These are phyloP conservation scores for Oryza brachyantha DNA, from an alignment of 176 grass and related monocot species.

Conservation along the genomic window DNA sequence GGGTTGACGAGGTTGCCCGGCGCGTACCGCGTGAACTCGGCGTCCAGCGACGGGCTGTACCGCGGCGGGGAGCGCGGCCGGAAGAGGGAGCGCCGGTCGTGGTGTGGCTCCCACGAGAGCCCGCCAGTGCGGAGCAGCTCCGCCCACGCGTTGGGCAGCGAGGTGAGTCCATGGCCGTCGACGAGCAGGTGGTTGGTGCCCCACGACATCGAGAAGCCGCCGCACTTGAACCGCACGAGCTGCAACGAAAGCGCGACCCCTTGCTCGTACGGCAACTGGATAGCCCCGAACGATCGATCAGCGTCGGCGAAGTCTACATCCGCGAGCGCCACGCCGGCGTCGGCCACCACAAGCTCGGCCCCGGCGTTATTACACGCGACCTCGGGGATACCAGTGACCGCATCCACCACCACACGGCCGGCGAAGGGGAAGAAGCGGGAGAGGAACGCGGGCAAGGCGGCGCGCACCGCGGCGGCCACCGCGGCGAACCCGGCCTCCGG, in stretches of 20 bases:
- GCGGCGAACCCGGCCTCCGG: constrained; percentile 23
- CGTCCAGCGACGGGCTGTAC: constrained; percentile 33
- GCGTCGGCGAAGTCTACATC: constrained; percentile 53
- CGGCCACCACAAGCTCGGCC: constrained; percentile 64
- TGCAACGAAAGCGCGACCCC: constrained; percentile 68
- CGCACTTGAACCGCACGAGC: constrained; percentile 63
- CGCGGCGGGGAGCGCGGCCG: constrained; percentile 32
- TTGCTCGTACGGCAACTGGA: constrained; percentile 40
- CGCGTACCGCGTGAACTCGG: constrained; percentile 49
- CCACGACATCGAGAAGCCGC: constrained; percentile 68
- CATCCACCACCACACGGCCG: constrained; percentile 24
- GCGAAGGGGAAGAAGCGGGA: constrained; percentile 51
- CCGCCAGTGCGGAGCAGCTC: constrained; percentile 34
- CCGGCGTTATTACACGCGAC: constrained; percentile 54
- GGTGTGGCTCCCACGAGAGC: constrained; percentile 45
- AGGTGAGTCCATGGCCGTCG: constrained; percentile 59
- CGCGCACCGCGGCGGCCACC: background rate
- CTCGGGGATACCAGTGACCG: constrained; percentile 26
- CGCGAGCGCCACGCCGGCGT: constrained; percentile 11
- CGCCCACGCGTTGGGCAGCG: constrained; percentile 49
- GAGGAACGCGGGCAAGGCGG: constrained; percentile 41
- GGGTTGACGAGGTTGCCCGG: constrained; percentile 32
- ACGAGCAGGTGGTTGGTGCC: constrained; percentile 57
- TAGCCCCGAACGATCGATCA: constrained; percentile 29
- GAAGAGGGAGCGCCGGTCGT: constrained; percentile 55